Conservation (phyloP, 805 yeast species). For the Cyberlindnera maclurae region DNA sequence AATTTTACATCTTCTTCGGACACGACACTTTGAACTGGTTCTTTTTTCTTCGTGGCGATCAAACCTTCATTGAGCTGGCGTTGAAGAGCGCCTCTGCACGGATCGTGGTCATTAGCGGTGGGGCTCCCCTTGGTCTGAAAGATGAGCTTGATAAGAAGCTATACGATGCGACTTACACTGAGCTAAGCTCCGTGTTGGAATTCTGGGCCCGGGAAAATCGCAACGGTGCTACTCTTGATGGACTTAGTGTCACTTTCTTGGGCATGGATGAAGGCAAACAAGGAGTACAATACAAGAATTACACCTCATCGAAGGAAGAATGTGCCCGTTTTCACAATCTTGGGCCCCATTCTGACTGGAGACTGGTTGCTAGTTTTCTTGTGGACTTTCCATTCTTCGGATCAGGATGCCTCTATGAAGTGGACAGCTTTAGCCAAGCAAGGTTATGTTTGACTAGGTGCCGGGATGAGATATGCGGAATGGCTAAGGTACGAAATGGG, state of each 20-base stretch:
- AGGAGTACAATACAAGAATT: slow-evolving; percentile 36
- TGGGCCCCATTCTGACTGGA: no score
- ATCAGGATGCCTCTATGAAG: no score
- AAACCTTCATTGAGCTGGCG: slow-evolving; percentile 37
- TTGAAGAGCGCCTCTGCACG: slow-evolving; percentile 34
- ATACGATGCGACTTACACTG: slow-evolving; percentile 13
- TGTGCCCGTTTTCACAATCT: no score
- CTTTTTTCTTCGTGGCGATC: slow-evolving; percentile 48
- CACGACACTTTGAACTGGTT: slow-evolving; percentile 49
- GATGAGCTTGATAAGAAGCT: neutral
- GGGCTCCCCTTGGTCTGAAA: slow-evolving; percentile 14
- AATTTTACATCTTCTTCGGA: slow-evolving; percentile 35
- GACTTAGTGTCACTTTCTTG: slow-evolving; percentile 37
- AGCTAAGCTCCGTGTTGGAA: slow-evolving; percentile 10
- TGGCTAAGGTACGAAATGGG: no score
- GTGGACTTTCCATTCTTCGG: no score
- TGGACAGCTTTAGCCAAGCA: no score
- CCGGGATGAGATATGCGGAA: no score
- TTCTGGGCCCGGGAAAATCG: slow-evolving; percentile 10
- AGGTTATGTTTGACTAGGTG: no score
- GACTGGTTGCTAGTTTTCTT: no score
- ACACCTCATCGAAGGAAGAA: no score
- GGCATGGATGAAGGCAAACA: slow-evolving; percentile 38
- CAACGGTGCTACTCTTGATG: slow-evolving; percentile 20
- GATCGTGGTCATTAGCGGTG: slow-evolving; percentile 31